Conservation (phyloP, 2,329 filamentous ascomycete genomes). For the Lachnellula subtilissima region DNA sequence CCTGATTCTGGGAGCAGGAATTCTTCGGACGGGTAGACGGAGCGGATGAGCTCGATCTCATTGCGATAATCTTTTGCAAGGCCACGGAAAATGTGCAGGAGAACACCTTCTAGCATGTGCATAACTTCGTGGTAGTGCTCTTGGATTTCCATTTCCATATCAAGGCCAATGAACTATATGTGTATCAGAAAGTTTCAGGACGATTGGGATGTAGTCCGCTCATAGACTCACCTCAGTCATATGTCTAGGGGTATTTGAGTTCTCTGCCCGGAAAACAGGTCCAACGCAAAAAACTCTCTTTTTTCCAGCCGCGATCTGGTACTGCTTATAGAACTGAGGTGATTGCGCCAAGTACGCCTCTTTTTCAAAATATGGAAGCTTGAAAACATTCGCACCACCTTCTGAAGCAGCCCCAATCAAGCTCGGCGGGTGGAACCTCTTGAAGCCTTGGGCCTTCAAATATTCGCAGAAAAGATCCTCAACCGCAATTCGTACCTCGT, state of each 20-base stretch:
- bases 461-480: constrained; percentile 69
- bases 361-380: constrained; percentile 82
- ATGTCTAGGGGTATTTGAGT: constrained; percentile 78
- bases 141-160: constrained; percentile 86
- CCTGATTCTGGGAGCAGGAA: constrained; percentile 71
- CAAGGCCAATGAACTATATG: constrained; percentile 70
- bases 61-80: constrained; percentile 57
- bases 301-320: constrained; percentile 73
- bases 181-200: constrained; percentile 7
- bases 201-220: neutral
- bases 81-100: constrained; percentile 76
- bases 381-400: constrained; percentile 88
- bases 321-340: constrained; percentile 84
- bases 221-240: constrained; percentile 61
- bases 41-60: constrained; percentile 67
- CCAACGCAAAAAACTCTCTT: constrained; percentile 75
- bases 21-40: constrained; percentile 70
- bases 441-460: constrained; percentile 68
- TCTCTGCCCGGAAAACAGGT: constrained; percentile 80
- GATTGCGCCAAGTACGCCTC: constrained; percentile 76
- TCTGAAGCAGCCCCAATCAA: constrained; percentile 87
- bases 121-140: constrained; percentile 73
- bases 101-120: constrained; percentile 65
- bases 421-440: constrained; percentile 83
- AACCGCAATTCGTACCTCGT: constrained; percentile 38